Evolutionary conservation across 345 rosid species (phyloP).

Genomic region (Carallia brachiata): DNA sequence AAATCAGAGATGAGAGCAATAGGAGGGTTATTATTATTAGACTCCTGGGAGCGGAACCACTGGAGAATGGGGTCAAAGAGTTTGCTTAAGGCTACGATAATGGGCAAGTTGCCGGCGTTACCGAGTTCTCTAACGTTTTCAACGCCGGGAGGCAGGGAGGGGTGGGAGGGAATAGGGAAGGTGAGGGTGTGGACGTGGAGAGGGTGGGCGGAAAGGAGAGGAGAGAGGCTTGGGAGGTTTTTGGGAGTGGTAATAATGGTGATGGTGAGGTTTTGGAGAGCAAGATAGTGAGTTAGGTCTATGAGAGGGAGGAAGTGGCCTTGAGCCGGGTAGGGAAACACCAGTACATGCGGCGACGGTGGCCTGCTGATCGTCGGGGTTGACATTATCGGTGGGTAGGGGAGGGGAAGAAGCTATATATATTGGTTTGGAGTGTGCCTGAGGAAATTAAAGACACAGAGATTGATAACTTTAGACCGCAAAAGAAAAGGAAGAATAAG

Average conservation of each 20-base stretch:
- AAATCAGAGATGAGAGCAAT: constrained; percentile 65
- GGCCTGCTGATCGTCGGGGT: not conserved
- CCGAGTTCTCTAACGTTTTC: constrained; percentile 63
- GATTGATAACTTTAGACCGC: too few species aligned
- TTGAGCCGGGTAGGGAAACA: constrained; percentile 73
- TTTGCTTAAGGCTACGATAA: constrained; percentile 40
- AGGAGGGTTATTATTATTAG: constrained; percentile 38
- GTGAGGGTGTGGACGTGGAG: constrained; percentile 17
- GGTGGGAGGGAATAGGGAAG: constrained; percentile 57
- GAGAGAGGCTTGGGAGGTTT: constrained; percentile 46
- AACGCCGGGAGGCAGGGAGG: constrained; percentile 50
- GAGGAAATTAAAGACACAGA: too few species aligned
- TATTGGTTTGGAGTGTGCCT: too few species aligned
- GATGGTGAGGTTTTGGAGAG: constrained; percentile 33
- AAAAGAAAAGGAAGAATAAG: too few species aligned
- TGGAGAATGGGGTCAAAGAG: constrained; percentile 44
- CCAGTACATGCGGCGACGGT: constrained; percentile 39
- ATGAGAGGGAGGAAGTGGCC: constrained; percentile 63
- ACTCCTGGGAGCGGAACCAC: constrained; percentile 64
- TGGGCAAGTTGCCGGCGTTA: constrained; percentile 34
- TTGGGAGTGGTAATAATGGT: constrained; percentile 53
- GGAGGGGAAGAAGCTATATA: not conserved
- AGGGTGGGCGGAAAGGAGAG: constrained; percentile 43
- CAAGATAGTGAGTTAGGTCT: constrained; percentile 55
- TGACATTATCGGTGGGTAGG: not conserved